phyloP scores from a whole-genome alignment of 495 filamentous ascomycete species.

The Talaromyces trachyspermus region DNA sequence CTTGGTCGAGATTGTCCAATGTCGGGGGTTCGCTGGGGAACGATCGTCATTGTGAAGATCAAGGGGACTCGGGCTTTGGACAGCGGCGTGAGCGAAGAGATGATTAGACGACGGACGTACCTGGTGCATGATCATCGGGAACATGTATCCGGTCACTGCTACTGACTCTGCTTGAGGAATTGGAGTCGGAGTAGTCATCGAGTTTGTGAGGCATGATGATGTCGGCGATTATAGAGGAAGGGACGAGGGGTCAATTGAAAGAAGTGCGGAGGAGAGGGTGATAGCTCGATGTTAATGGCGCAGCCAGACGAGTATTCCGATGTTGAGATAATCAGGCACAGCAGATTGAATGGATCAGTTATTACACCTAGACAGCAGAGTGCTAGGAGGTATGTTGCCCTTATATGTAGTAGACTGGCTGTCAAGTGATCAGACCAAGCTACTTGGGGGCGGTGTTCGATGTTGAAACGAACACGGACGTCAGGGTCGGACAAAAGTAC shows the following conservation, averaged over 20 bases:
- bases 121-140: slow-evolving; percentile 31
- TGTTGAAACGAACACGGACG: slow-evolving; percentile 5
- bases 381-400: neutral
- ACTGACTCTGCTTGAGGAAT: slow-evolving; percentile 34
- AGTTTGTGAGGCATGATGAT: slow-evolving; percentile 38
- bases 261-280: neutral
- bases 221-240: neutral
- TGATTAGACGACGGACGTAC: slow-evolving; percentile 18
- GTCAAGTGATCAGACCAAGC: no score
- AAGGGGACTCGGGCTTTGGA: neutral
- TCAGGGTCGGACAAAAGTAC: neutral
- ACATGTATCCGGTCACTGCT: slow-evolving; percentile 28
- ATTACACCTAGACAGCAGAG: neutral
- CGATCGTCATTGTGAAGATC: no score
- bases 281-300: neutral
- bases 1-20: neutral
- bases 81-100: neutral
- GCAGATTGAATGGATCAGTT: neutral
- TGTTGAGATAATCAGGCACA: neutral
- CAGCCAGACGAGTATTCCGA: slow-evolving; percentile 3
- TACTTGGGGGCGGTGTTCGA: neutral
- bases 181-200: slow-evolving; percentile 38
- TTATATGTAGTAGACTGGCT: no score
- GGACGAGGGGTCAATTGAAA: neutral
- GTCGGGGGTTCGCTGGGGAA: no score